Evolutionary conservation across 768 basidiomycete species (phyloP).

Genomic region (Boletus edulis): DNA sequence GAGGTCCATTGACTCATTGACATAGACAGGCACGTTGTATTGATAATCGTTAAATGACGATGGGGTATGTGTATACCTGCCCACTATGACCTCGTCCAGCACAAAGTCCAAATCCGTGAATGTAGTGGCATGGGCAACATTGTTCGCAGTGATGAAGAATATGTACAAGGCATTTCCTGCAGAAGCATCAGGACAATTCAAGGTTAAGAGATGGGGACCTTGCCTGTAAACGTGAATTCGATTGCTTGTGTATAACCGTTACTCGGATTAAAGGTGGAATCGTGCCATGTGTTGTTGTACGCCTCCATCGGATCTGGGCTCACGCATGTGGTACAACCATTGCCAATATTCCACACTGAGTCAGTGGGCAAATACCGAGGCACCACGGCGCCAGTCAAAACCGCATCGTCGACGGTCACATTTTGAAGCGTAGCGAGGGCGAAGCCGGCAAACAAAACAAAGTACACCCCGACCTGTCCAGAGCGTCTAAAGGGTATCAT

Average conservation of each 20-base stretch:
- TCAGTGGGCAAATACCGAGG: conserved; percentile 7
- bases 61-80: conserved; percentile 2
- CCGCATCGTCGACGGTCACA: conserved; percentile 17
- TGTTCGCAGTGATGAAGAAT: conserved; percentile 20
- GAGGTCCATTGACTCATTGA: background rate
- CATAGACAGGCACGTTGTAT: conserved; percentile 16
- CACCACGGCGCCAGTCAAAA: background rate
- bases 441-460: background rate
- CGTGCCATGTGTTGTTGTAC: conserved; percentile 20
- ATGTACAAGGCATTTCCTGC: conserved; percentile 17
- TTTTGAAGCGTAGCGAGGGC: conserved; percentile 9
- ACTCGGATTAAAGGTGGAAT: background rate
- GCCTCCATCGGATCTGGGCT: background rate
- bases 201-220: background rate
- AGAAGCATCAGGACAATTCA: background rate
- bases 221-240: conserved; percentile 12
- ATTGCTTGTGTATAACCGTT: background rate
- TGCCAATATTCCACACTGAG: conserved; percentile 4
- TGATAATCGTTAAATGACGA: background rate
- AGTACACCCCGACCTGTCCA: background rate
- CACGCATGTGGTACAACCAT: conserved; percentile 2
- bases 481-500: conserved; percentile 1
- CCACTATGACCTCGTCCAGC: background rate
- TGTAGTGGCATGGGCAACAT: background rate
- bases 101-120: conserved; percentile 4